Conservation (phyloP, 768 basidiomycete genomes). For the Pisolithus marmoratus region DNA sequence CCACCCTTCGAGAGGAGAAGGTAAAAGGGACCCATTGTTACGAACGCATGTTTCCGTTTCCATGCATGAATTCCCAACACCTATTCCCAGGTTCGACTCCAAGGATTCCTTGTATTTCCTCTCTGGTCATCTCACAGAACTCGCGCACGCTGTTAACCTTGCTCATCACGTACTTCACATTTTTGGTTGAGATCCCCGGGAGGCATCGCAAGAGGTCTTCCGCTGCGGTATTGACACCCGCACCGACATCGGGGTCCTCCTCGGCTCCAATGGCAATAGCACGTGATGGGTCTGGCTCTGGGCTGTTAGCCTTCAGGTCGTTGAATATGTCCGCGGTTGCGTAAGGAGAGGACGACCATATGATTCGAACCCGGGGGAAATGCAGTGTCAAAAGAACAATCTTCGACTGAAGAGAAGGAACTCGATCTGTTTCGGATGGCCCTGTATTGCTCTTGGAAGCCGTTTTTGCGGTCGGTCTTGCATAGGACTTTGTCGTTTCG, state of each 20-base stretch:
- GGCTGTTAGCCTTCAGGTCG: slow-evolving; percentile 76
- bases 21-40: background rate
- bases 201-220: slow-evolving; percentile 80
- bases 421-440: slow-evolving; percentile 21
- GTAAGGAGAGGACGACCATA: slow-evolving; percentile 97
- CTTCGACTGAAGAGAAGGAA: slow-evolving; percentile 77
- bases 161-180: slow-evolving; percentile 78
- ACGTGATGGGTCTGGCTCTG: slow-evolving; percentile 73
- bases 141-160: slow-evolving; percentile 73
- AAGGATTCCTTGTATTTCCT: slow-evolving; percentile 64
- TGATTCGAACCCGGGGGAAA: slow-evolving; percentile 88
- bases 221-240: slow-evolving; percentile 65
- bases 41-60: slow-evolving; percentile 27
- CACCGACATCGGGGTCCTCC: slow-evolving; percentile 60
- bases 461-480: slow-evolving; percentile 53
- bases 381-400: slow-evolving; percentile 83
- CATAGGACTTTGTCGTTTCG: slow-evolving; percentile 58
- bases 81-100: slow-evolving; percentile 77
- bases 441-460: slow-evolving; percentile 40
- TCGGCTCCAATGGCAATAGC: slow-evolving; percentile 82
- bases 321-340: slow-evolving; percentile 88
- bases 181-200: slow-evolving; percentile 83
- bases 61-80: slow-evolving; percentile 82
- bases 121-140: slow-evolving; percentile 58
- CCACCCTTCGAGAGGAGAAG: too few relatives aligned